Evolutionary conservation across 129 eudicot species (phyloP), one percentile per base, ranked within the genome.

Genomic region (Cynara cardunculus): DNA sequence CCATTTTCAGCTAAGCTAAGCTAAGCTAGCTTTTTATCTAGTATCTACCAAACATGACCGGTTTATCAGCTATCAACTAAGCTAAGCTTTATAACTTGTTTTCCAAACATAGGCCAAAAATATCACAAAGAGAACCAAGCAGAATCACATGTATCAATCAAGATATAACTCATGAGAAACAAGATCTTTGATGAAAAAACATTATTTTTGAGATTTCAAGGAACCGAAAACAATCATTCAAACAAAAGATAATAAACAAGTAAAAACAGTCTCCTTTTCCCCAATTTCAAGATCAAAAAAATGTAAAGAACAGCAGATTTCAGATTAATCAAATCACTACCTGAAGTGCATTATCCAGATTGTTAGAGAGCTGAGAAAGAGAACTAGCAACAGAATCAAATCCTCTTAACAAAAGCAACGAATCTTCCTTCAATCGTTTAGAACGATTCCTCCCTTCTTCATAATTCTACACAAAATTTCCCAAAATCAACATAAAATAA

Each of bases 281-380:
- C 73, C 6, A 28, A 21, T 25, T n/a, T 13, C 2, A 16, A 80
- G 14, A 62, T 61, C 37, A 14, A 59, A 32, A 77, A 0, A 4
- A 59, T 12, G 6, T 1, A 34, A 21, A 32, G 16, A 31, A 27
- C 12, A 62, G 16, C 69, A 76, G 21, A 72, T 70, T 28, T 19
- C 53, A 8, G 14, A 72, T 64, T 69, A 69, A 65, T 62, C 10
- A 46, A 37, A 25, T 30, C 6, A 27, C 71, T 83, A 91, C 98
- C 98, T 89, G 96, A 78, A 94, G 92, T 30, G 97, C 97, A 88
- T 84, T 85, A 26, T 89, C 93, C 7, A 95, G 85, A 85, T 84
- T 92, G 62, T 85, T 79, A 8, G 94, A 90, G 13, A 95, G 87
- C 86, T 84, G 90, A 32, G 97, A 89, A 72, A 95, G 91, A 41